Conservation (phyloP, 2,329 filamentous ascomycete genomes). For the Raffaelea ambrosiae region DNA sequence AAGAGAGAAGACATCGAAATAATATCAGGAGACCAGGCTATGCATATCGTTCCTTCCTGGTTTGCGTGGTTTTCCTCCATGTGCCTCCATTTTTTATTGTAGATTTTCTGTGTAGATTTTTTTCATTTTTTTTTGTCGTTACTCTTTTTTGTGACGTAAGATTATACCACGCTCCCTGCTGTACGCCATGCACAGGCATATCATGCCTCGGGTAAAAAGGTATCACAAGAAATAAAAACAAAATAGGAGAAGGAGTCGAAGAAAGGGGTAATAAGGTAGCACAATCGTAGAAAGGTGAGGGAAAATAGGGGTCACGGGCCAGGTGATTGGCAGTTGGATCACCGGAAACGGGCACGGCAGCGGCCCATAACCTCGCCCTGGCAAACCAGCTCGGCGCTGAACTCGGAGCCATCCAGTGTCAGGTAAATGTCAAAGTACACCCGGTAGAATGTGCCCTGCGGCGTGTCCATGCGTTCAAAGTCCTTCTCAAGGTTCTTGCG, state of each 20-base stretch:
- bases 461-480: constrained; percentile 98
- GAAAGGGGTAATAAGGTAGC: background rate
- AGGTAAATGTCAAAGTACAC: constrained; percentile 76
- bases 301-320: no score
- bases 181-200: no score
- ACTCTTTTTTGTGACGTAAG: background rate
- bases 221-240: constrained; percentile 1
- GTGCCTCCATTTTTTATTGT: background rate
- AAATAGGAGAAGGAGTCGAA: background rate
- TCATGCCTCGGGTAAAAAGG: background rate
- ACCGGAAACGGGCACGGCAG: constrained; percentile 82
- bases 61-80: background rate
- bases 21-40: no score
- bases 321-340: no score
- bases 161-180: background rate
- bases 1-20: no score
- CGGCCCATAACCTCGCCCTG: constrained; percentile 98
- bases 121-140: background rate
- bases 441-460: constrained; percentile 91
- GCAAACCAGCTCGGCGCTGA: constrained; percentile 97
- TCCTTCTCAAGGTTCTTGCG: constrained; percentile 99
- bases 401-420: constrained; percentile 93
- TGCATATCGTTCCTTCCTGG: background rate
- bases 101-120: background rate
- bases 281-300: background rate